Percentiles rank a stretch among this genome's conserved stretches.
phyloP scores from a whole-genome alignment of 179 eudicot species.

The Carnegiea gigantea region DNA sequence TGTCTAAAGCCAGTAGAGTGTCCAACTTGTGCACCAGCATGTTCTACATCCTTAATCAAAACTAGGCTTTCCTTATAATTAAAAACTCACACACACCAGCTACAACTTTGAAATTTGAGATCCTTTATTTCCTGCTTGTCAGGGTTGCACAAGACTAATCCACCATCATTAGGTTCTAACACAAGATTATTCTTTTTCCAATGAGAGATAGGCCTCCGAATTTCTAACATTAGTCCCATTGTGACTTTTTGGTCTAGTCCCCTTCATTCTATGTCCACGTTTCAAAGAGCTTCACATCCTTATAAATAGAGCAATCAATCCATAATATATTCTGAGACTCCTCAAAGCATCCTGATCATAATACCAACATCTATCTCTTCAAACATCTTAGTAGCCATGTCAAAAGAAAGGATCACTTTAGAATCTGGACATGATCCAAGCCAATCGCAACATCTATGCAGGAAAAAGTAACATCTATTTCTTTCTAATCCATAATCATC shows the following conservation, averaged over 20 bases:
- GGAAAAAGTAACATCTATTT: slow-evolving; percentile 21
- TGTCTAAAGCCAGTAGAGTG: no score
- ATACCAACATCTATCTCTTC: slow-evolving; percentile 25
- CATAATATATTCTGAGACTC: slow-evolving; percentile 16
- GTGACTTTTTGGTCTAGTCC: slow-evolving; percentile 19
- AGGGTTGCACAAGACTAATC: slow-evolving; percentile 14
- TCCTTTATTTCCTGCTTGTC: slow-evolving; percentile 9
- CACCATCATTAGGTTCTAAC: background rate
- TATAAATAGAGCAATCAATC: slow-evolving; percentile 16
- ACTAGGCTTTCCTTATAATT: slow-evolving; percentile 26
- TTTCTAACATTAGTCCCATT: background rate
- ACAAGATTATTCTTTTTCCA: slow-evolving; percentile 16
- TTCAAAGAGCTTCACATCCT: background rate
- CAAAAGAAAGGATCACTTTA: slow-evolving; percentile 17
- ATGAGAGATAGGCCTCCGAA: slow-evolving; percentile 13
- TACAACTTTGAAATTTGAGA: background rate
- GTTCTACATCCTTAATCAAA: slow-evolving; percentile 11
- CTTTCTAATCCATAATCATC: background rate
- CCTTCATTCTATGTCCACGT: slow-evolving; percentile 14
- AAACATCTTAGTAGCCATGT: slow-evolving; percentile 22
- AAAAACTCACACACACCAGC: slow-evolving; percentile 13
- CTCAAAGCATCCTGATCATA: slow-evolving; percentile 13
- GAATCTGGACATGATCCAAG: slow-evolving; percentile 1
- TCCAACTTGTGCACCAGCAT: no score
- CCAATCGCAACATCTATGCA: slow-evolving; percentile 28